Percentiles rank a stretch among this genome's conserved stretches.
Evolutionary conservation across 331 rosid species (phyloP).

Genomic region (Rhamnella rubrinervis): DNA sequence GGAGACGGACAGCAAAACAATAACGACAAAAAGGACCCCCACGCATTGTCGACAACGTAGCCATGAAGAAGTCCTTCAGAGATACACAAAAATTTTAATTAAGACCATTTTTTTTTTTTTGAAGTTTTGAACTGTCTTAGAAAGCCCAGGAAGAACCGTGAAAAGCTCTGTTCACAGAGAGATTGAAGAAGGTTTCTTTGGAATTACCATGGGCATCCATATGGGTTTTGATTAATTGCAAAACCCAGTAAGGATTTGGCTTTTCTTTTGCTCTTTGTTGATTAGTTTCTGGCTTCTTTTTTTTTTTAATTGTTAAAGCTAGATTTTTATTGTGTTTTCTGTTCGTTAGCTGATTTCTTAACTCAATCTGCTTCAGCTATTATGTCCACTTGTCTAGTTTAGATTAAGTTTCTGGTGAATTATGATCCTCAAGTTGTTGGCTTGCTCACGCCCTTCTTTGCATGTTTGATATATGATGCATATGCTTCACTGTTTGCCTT

Average conservation of each 20-base stretch:
- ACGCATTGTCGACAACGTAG: constrained; percentile 71
- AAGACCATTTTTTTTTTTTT: constrained; percentile 8
- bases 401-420: constrained; percentile 20
- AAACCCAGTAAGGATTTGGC: constrained; percentile 47
- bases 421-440: constrained; percentile 12
- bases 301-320: background rate
- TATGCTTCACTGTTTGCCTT: constrained; percentile 10
- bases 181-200: constrained; percentile 40
- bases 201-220: constrained; percentile 37
- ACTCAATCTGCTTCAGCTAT: background rate
- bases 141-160: constrained; percentile 1
- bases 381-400: constrained; percentile 28
- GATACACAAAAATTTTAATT: constrained; percentile 26
- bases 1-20: constrained; percentile 50
- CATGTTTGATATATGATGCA: constrained; percentile 31
- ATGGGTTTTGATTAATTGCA: constrained; percentile 39
- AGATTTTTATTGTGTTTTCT: constrained; percentile 21
- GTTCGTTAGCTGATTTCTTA: constrained; percentile 20
- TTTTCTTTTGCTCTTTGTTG: constrained; percentile 19
- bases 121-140: background rate
- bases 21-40: constrained; percentile 65
- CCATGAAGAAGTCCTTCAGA: constrained; percentile 42
- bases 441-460: constrained; percentile 23
- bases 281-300: background rate
- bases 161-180: background rate